phyloP scores from a whole-genome alignment of 176 grass and related monocot genomes.

The Oryza glaberrima region DNA sequence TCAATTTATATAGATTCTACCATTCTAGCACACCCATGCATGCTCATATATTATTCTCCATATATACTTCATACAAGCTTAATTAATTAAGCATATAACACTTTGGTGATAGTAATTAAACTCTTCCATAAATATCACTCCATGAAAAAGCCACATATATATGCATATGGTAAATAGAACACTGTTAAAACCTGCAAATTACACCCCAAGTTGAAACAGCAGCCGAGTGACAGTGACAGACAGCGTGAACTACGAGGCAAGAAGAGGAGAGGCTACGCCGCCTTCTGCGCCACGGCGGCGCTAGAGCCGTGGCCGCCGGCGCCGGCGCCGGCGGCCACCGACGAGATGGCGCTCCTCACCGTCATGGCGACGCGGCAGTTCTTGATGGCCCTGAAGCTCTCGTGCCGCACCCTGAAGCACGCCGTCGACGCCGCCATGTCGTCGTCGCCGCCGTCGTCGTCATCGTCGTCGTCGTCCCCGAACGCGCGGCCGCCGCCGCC shows the following conservation, averaged over 20 bases:
- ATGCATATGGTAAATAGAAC: conserved; percentile 17
- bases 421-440: background rate
- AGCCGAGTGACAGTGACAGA: background rate
- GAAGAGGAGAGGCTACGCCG: background rate
- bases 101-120: background rate
- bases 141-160: conserved; percentile 1
- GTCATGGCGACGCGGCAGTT: conserved; percentile 48
- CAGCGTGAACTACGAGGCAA: background rate
- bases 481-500: background rate
- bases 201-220: background rate
- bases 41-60: conserved; percentile 43
- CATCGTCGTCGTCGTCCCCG: conserved; percentile 26
- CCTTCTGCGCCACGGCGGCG: background rate
- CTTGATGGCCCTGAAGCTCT: conserved; percentile 44
- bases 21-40: conserved; percentile 2
- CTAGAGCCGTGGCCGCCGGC: conserved; percentile 18
- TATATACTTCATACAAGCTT: conserved; percentile 34
- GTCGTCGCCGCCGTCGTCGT: conserved; percentile 27
- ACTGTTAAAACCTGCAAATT: conserved; percentile 22
- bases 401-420: conserved; percentile 58
- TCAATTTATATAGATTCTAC: background rate
- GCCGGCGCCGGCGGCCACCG: conserved; percentile 28
- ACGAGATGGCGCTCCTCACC: conserved; percentile 47
- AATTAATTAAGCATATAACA: conserved; percentile 6
- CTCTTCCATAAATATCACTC: conserved; percentile 7